Conservation (phyloP, 257 asterid genomes). For the Phtheirospermum japonicum region DNA sequence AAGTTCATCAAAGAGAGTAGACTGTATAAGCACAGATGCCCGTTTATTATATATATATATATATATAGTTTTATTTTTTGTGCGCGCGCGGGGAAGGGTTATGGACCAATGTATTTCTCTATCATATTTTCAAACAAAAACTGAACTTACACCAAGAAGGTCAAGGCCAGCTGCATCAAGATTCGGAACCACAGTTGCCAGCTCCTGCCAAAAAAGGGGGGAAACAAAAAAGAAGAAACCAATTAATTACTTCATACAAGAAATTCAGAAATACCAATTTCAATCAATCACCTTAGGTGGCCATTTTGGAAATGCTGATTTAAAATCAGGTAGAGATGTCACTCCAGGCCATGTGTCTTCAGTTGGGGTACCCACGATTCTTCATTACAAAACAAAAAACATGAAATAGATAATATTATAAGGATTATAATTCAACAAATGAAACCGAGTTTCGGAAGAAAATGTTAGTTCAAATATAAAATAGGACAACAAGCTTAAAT, state of each 20-base stretch:
- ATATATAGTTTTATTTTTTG: not conserved
- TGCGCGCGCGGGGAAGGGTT: not conserved
- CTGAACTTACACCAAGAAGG: slow-evolving; percentile 74
- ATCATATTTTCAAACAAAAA: slow-evolving; percentile 12
- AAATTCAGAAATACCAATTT: slow-evolving; percentile 9
- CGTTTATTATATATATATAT: too few relatives aligned
- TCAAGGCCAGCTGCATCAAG: slow-evolving; percentile 79
- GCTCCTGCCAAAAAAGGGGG: slow-evolving; percentile 42
- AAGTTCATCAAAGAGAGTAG: too few relatives aligned
- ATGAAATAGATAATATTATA: not conserved
- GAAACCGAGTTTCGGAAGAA: slow-evolving; percentile 18
- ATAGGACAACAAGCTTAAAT: not conserved
- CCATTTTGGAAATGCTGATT: slow-evolving; percentile 85
- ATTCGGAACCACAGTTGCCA: slow-evolving; percentile 68
- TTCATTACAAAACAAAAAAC: slow-evolving; percentile 30
- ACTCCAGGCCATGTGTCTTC: slow-evolving; percentile 97
- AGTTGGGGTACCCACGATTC: slow-evolving; percentile 91
- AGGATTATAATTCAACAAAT: slow-evolving; percentile 8
- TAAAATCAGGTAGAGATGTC: slow-evolving; percentile 88
- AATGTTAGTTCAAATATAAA: slow-evolving; percentile 19
- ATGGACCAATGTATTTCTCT: not conserved
- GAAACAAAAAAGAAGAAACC: slow-evolving; percentile 19
- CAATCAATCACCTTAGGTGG: slow-evolving; percentile 65
- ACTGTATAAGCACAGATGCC: not conserved
- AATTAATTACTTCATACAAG: slow-evolving; percentile 1